Base-by-base conservation (phyloP, 2,329 filamentous ascomycete species). In the Raffaelea deltoideospora region DNA sequence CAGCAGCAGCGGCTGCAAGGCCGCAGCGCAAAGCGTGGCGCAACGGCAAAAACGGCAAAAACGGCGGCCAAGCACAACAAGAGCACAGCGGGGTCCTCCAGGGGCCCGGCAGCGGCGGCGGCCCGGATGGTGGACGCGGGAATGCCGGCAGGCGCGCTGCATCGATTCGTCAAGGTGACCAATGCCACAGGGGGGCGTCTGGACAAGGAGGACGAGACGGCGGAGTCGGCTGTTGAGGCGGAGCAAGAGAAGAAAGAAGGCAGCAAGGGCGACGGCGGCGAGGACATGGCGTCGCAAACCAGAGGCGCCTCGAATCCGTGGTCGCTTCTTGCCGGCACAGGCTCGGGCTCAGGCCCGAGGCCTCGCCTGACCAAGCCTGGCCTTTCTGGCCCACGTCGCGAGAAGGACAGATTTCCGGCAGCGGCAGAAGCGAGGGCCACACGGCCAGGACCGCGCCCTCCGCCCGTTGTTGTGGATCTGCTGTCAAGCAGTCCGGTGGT, bases 121-220 rank as follows among this genome's bases (percentile, higher is more conserved):
- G 31, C 18, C 7, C 9, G 8, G 3, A 9, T 10, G 5, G 17
- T 18, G 14, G 23, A 20, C 6, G 20, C 38, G 1, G 31, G 29
- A 10, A 53, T 53, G 46, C 44, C 44, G 1, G 31, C 40, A 5
- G 54, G 55, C 0, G 50, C 56, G 1, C 41, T 65, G 6, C 54
- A 64, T 34, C 55, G 50, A 10, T 64, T 54, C 32, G 48, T 60
- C 40, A 55, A 45, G 29, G 50, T 57, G 26, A 56, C 53, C 19
- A 63, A 61, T 37, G 48, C 5, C 15, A 21, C n/a, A 7, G 20
- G 5, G 14, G 17, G 20, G 11, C 6, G 18, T 10, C 30, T 4
- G 13, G 5, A 23, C 14, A 30, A 30, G n/a, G 28, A 30, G 27
- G 10, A n/a, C 9, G 10, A 10, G 9, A 9, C 6, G 27, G 8